Percentiles rank a stretch among this genome's conserved stretches.
Evolutionary conservation across 2,329 filamentous ascomycete genomes (phyloP).

Genomic region (Ophiostoma piceae): DNA sequence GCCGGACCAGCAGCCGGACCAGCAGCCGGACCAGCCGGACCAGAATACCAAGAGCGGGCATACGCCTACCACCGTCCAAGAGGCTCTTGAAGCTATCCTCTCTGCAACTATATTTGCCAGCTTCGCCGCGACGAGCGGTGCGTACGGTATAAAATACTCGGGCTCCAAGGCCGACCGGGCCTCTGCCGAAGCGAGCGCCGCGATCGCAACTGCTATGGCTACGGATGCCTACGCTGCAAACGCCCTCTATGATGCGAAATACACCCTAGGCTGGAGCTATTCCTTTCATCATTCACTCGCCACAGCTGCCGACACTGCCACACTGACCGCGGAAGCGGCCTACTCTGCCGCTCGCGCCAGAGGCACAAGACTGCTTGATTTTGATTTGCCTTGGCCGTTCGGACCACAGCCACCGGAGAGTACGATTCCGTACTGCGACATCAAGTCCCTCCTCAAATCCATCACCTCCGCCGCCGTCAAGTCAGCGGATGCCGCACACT

Average conservation of each 20-base stretch:
- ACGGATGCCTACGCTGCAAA: neutral
- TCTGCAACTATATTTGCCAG: neutral
- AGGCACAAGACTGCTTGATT: neutral
- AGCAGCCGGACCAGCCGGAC: neutral
- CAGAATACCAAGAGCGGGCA: neutral
- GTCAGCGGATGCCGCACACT: too few species aligned
- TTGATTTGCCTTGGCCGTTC: neutral
- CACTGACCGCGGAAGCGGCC: neutral
- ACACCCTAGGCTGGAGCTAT: neutral
- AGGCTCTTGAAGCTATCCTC: neutral
- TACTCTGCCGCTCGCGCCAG: neutral
- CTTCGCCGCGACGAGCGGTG: neutral
- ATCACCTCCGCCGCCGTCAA: too few species aligned
- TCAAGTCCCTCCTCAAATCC: too few species aligned
- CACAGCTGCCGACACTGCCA: neutral
- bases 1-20: neutral
- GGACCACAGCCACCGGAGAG: neutral
- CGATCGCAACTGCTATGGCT: neutral
- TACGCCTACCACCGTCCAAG: neutral
- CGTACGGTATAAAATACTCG: neutral
- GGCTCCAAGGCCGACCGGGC: neutral
- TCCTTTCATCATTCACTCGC: too few species aligned
- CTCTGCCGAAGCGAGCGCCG: neutral
- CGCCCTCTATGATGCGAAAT: neutral
- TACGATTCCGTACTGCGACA: neutral